Base-by-base conservation (phyloP, 176 grass and related monocot species). In the Ensete glaucum region DNA sequence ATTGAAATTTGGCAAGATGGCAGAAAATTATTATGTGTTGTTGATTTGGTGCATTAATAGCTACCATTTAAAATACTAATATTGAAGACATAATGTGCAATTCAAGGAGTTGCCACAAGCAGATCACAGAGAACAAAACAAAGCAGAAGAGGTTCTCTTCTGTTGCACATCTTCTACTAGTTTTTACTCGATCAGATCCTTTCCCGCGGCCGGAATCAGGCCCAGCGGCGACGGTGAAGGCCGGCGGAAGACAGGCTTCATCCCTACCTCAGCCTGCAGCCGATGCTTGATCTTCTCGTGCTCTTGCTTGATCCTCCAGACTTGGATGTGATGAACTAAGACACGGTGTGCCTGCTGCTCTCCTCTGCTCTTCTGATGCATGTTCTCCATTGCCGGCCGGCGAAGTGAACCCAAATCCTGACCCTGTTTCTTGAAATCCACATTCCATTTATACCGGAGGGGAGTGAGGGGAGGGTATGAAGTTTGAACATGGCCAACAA, bases 251-350 rank as follows among this genome's bases (percentile, higher is more conserved):
- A 14, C 9, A 3, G 62, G n/a, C 26, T 11, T 9, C 23, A 26
- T 26, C 62, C 8, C 22, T 10, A 26, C 9, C 22, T 26, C 13
- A 25, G 22, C 22, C 62, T 65, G 62, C 22, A 65, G 23, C 8
- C 1, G 23, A 20, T 65, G 5, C 22, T 27, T 2, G 22, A 14
- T 65, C 21, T 65, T 26, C 62, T 65, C 62, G 5, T 65, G 22
- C 62, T 65, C 62, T 25, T 65, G 62, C 12, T 65, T 65, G 23
- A 65, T 65, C 62, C 26, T 65, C 62, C 62, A 27, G n/a, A 65
- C n/a, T 65, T 27, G 62, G 62, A 65, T 65, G 62, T 65, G 62
- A 65, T 65, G 62, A 65, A 65, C 12, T 15, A 23, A 23, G 10
- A 27, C 62, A 13, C 14, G 62, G 2, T 4, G n/a, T 65, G 9